Percentiles rank a stretch among this genome's conserved stretches.
phyloP scores from a whole-genome alignment of 2,329 filamentous ascomycete species.

The Sporothrix dimorphospora region DNA sequence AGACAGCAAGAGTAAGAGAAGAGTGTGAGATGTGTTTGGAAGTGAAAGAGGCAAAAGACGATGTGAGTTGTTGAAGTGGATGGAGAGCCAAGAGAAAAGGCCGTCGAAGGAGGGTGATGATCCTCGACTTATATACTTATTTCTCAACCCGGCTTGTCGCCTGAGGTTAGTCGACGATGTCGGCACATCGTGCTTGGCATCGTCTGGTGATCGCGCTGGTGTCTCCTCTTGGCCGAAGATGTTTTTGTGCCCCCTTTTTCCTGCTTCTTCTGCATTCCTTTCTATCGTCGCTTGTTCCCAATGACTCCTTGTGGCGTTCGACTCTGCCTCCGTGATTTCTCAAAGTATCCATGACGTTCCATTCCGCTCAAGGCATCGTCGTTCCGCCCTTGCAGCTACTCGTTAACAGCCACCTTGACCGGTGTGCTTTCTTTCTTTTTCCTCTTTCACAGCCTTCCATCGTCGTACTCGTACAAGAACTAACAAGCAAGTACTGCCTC shows the following conservation, averaged over 20 bases:
- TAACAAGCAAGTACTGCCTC: too few species aligned
- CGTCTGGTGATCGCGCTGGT: not conserved
- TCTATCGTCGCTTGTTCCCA: not conserved
- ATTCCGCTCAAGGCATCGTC: not conserved
- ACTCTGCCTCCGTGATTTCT: conserved; percentile 5
- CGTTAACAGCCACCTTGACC: not conserved
- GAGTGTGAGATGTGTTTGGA: not conserved
- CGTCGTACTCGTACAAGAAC: not conserved
- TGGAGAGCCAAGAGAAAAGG: not conserved
- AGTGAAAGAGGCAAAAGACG: not conserved
- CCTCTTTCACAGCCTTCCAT: not conserved
- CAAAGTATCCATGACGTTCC: not conserved
- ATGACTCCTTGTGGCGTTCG: conserved; percentile 1
- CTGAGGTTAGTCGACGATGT: not conserved
- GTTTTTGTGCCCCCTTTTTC: not conserved
- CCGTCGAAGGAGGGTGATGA: not conserved
- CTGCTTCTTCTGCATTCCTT: not conserved
- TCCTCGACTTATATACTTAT: not conserved
- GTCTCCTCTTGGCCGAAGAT: not conserved
- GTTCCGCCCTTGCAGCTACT: not conserved
- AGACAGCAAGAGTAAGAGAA: not conserved
- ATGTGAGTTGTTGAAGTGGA: not conserved
- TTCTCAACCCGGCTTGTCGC: not conserved
- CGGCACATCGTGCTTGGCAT: not conserved
- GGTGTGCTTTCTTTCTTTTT: not conserved